Percentiles rank a stretch among this genome's conserved stretches.
Evolutionary conservation across 805 yeast species (phyloP).

Genomic region (Lipomyces orientalis): DNA sequence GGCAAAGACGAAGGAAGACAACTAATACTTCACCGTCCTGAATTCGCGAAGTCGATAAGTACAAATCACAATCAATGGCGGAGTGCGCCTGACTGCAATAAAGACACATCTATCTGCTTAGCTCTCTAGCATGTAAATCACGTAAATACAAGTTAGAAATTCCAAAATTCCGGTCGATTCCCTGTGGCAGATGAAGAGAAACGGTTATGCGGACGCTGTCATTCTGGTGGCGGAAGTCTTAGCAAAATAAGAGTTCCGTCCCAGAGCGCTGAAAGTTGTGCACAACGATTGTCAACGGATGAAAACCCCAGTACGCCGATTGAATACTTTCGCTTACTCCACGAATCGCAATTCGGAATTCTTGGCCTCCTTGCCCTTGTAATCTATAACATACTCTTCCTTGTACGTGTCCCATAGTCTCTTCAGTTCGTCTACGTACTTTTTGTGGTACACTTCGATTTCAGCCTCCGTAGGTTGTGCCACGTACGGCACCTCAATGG

Average conservation of each 20-base stretch:
- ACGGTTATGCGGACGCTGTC: neutral
- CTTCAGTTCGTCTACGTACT: constrained; percentile 69
- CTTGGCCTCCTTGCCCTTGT: constrained; percentile 32
- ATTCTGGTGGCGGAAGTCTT: neutral
- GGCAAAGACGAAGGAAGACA: neutral
- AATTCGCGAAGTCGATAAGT: no score
- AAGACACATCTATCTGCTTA: neutral
- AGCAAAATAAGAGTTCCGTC: neutral
- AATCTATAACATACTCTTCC: constrained; percentile 48
- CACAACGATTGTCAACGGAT: neutral
- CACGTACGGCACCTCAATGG: constrained; percentile 54
- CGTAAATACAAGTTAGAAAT: neutral
- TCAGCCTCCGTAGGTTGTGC: constrained; percentile 55
- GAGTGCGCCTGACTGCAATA: neutral
- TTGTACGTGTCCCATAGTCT: constrained; percentile 72
- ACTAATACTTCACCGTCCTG: neutral
- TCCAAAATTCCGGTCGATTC: no score
- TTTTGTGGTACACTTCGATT: constrained; percentile 71
- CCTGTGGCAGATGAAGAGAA: neutral
- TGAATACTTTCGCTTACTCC: constrained; percentile 20
- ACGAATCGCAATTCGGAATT: constrained; percentile 30
- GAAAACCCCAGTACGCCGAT: neutral
- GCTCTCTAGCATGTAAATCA: neutral
- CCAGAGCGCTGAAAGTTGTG: neutral
- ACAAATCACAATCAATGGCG: no score